Evolutionary conservation across 345 rosid genomes (phyloP).

Genomic region (Ricinus communis): DNA sequence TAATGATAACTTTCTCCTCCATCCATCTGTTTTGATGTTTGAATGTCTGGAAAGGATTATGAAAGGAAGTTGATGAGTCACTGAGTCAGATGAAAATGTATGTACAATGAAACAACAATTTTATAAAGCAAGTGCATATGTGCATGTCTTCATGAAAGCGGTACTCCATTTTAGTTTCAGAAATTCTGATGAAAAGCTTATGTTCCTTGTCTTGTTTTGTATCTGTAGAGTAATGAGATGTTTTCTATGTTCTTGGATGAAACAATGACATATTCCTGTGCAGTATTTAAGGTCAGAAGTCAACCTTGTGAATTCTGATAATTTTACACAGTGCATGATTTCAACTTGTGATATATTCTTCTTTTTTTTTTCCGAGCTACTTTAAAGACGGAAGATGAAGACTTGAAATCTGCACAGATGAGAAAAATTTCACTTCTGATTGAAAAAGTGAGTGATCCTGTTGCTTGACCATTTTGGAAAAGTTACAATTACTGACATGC

Average conservation of each 20-base stretch:
- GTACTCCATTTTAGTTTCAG: too few species aligned
- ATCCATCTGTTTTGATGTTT: neutral
- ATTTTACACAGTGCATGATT: neutral
- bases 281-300: slow-evolving; percentile 66
- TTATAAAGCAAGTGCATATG: too few species aligned
- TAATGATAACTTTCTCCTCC: too few species aligned
- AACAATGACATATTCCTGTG: slow-evolving; percentile 86
- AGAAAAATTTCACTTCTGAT: slow-evolving; percentile 68
- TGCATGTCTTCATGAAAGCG: too few species aligned
- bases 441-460: slow-evolving; percentile 57
- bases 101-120: too few species aligned
- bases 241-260: slow-evolving; percentile 81
- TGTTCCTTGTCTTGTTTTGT: neutral
- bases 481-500: neutral
- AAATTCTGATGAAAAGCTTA: too few species aligned
- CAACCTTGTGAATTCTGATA: neutral
- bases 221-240: slow-evolving; percentile 73
- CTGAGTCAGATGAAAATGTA: too few species aligned
- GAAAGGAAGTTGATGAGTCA: too few species aligned
- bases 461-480: neutral
- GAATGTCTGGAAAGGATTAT: too few species aligned
- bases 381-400: slow-evolving; percentile 61
- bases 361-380: too few species aligned
- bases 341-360: neutral
- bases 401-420: slow-evolving; percentile 68